Base-by-base conservation (phyloP, 83 land plant genomes). In the Diphasiastrum complanatum region DNA sequence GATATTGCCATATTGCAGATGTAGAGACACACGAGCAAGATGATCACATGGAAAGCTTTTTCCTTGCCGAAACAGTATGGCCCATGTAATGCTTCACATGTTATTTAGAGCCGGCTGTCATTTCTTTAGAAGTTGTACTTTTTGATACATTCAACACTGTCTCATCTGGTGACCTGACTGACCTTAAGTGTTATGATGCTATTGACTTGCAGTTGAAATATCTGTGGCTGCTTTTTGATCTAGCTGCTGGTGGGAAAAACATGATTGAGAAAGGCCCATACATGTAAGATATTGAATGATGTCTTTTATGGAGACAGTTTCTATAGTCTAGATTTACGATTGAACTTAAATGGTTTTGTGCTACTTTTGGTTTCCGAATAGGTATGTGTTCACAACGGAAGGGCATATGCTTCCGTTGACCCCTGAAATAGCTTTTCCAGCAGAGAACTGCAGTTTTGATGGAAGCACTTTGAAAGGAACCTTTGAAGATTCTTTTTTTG, bases 41-140 rank as follows among this genome's bases (percentile, higher is more conserved):
- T 59, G 99, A 95, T 73, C 99, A 95, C 67, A 95, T 95, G 99
- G 99, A 95, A 63, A 95, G 99, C 80, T 95, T 89, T 58, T 95
- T 95, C 74, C 86, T 95, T 14, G 86, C 99, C 38, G 99, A 95
- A 78, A 95, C 99, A n/a, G 99, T 95, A 80, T 66, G 95, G 29
- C 23, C 40, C 23, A 30, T 19, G 0, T 76, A 45, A 5, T 19
- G 27, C 30, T 60, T 11, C 23, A 45, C 18, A 6, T n/a, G 12
- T 38, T n/a, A 40, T 36, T 14, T 10, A 20, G 6, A 12, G 11
- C 19, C 6, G 52, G n/a, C 10, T 14, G 10, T 5, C 52, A 12
- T 19, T 49, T 14, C n/a, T 40, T 40, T 40, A 8, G 43, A 40
- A 8, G 43, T 8, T 8, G 16, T 46, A 33, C 52, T 40, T 45